Conservation (phyloP, 2,329 filamentous ascomycete species). For the Aureobasidium melanogenum region DNA sequence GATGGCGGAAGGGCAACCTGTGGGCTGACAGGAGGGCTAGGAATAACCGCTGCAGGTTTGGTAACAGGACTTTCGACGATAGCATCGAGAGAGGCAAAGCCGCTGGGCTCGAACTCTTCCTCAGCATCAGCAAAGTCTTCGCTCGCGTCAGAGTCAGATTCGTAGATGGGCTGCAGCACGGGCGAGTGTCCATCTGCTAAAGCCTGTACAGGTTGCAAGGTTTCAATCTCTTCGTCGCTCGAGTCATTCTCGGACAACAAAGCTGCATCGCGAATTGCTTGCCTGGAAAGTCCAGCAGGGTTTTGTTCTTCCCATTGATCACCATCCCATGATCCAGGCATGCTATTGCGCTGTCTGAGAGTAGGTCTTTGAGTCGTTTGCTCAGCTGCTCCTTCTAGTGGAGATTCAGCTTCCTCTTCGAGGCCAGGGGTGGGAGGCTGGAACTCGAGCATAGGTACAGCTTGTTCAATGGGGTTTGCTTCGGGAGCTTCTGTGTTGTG, state of each 20-base stretch:
- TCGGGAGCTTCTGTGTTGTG: neutral
- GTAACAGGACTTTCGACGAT: conserved; percentile 53
- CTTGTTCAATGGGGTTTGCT: neutral
- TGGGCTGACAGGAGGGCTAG: conserved; percentile 21
- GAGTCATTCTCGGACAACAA: conserved; percentile 2
- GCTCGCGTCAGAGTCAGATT: conserved; percentile 33
- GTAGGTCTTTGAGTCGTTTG: neutral
- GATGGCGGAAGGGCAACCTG: conserved; percentile 10
- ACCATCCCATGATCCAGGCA: conserved; percentile 14
- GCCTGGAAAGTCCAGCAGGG: neutral
- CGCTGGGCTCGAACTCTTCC: conserved; percentile 59
- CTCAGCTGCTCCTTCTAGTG: neutral
- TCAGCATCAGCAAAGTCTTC: conserved; percentile 70
- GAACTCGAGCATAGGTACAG: conserved; percentile 24
- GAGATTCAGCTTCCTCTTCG: conserved; percentile 16
- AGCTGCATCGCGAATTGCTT: neutral
- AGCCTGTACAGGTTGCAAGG: neutral
- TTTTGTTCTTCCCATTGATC: neutral
- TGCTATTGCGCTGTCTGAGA: conserved; percentile 3
- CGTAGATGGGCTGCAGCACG: conserved; percentile 12
- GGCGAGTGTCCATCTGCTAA: neutral
- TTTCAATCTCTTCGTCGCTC: conserved; percentile 9
- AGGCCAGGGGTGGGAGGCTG: conserved; percentile 27
- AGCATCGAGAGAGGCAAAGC: conserved; percentile 65
- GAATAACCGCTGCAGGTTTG: conserved; percentile 8